These are phyloP conservation scores for Russula vinacea DNA, from an alignment of 768 basidiomycete genomes.

Conservation along the genomic window DNA sequence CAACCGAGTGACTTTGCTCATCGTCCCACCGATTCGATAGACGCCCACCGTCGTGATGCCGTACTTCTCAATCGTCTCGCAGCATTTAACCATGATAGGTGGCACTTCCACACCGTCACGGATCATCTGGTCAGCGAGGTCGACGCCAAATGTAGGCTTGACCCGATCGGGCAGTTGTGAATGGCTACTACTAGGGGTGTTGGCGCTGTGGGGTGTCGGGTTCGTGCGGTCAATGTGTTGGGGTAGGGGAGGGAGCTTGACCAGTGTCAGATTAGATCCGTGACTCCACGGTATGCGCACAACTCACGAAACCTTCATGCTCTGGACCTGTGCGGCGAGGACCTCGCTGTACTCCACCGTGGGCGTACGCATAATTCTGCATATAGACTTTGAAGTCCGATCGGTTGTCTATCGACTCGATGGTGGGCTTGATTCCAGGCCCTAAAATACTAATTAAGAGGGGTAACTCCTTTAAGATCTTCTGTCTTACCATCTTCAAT, in stretches of 20 bases:
- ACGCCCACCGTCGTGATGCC: constrained; percentile 84
- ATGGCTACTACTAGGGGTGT: constrained; percentile 35
- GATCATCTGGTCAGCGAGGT: constrained; percentile 89
- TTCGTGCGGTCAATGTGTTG: constrained; percentile 48
- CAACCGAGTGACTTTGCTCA: constrained; percentile 78
- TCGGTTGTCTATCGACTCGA: constrained; percentile 91
- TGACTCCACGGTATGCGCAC: constrained; percentile 16
- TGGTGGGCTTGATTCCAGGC: constrained; percentile 77
- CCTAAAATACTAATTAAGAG: constrained; percentile 38
- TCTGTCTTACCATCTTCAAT: constrained; percentile 68
- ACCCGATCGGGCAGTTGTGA: constrained; percentile 52
- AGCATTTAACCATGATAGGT: constrained; percentile 81
- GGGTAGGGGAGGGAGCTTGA: constrained; percentile 26
- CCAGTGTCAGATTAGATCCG: neutral
- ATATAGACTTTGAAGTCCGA: constrained; percentile 94
- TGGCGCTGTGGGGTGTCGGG: constrained; percentile 50
- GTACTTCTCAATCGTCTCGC: constrained; percentile 86
- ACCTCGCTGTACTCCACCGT: constrained; percentile 62
- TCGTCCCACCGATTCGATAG: constrained; percentile 89
- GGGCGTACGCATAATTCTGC: constrained; percentile 95
- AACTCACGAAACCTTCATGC: constrained; percentile 92
- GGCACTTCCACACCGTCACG: constrained; percentile 91
- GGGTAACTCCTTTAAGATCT: too few species aligned
- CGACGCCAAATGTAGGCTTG: constrained; percentile 87
- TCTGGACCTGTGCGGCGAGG: constrained; percentile 84